Conservation (phyloP, 2,329 filamentous ascomycete species). For the Colletotrichum abscissum region DNA sequence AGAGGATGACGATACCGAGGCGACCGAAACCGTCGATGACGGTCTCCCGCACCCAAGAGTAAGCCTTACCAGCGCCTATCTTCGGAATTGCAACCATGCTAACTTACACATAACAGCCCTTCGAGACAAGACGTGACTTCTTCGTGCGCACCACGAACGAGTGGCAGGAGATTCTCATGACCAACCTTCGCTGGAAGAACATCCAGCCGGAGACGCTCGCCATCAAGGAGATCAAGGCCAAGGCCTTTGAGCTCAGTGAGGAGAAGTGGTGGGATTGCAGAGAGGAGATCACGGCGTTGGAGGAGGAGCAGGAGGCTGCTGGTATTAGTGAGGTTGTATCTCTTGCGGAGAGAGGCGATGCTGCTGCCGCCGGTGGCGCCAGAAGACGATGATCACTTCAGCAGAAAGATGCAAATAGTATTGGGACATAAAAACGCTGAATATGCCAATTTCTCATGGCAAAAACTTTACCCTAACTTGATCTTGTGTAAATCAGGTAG, state of each 20-base stretch:
- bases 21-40: constrained; percentile 72
- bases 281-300: constrained; percentile 90
- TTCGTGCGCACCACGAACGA: constrained; percentile 87
- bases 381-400: constrained; percentile 34
- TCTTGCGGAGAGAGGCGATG: constrained; percentile 77
- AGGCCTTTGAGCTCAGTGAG: constrained; percentile 90
- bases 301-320: constrained; percentile 95
- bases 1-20: constrained; percentile 60
- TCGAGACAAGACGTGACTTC: constrained; percentile 92
- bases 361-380: constrained; percentile 59
- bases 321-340: constrained; percentile 96
- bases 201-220: constrained; percentile 74
- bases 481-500: not conserved
- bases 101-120: constrained; percentile 68
- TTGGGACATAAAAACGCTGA: not conserved
- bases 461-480: too few relatives aligned
- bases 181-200: constrained; percentile 76
- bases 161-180: constrained; percentile 91
- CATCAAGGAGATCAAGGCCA: constrained; percentile 92
- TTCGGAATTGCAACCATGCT: not conserved
- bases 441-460: not conserved
- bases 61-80: constrained; percentile 39
- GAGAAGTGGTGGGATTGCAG: constrained; percentile 99
- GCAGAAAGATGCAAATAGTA: not conserved
- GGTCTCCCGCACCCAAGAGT: constrained; percentile 77